Evolutionary conservation across 106 monocot species (phyloP), one percentile per base, ranked within the genome.

Genomic region (Hemerocallis citrina): DNA sequence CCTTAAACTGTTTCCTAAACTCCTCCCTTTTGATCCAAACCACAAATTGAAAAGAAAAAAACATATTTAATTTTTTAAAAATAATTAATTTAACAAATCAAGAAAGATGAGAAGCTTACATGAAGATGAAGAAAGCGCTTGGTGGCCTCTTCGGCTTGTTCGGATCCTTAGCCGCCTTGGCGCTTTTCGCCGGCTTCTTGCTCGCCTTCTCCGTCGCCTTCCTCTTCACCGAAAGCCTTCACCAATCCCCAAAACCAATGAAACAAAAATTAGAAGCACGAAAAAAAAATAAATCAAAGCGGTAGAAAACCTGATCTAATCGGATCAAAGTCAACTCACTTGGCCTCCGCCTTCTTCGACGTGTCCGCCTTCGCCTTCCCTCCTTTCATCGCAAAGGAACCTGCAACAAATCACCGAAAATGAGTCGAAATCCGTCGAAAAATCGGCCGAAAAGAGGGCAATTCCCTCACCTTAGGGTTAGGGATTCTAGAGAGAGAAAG

Each of bases 1-100:
- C 61, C 29, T 62, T 62, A 61, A 68, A 92, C 39, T 67, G 51
- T 57, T 75, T 72, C 63, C 92, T 75, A 49, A 92, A 92, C 38
- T 92, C 87, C 59, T 87, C 87, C 87, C 88, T 62, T 10, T 10
- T 49, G 21, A 49, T 17, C 24, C 35, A 57, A 5, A 36, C 36
- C 35, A 57, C n/a, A 39, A 39, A 59, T 19, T 12, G 37, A 59
- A 39, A 3, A 12, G 3, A 5, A 23, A 21, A 40, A 12, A 38
- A 39, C 4, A 34, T 15, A 33, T 39, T 6, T 25, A 14, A 48
- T 7, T 29, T 5, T 9, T 22, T 24, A 5, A 36, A 11, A 38
- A 33, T 19, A 7, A 14, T n/a, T 0, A 5, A 37, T 46, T 63
- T 61, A 35, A 28, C 15, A 13, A 59, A 31, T 3, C 2, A 59